Conservation (phyloP, 2,329 filamentous ascomycete genomes). For the Hymenotorrendiella dingleyae region DNA sequence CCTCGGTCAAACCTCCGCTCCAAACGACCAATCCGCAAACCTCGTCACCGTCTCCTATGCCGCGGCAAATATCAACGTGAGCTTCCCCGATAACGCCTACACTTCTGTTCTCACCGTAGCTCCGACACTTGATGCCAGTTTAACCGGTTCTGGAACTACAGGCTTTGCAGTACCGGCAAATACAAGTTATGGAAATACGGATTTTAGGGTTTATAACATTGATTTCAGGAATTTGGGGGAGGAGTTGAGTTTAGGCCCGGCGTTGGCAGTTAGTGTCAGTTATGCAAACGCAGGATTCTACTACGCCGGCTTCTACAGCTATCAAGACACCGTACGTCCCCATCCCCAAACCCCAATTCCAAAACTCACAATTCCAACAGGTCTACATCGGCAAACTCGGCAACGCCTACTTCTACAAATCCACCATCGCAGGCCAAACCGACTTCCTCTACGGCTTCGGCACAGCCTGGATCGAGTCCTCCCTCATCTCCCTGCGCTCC, state of each 20-base stretch:
- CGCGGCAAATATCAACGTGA: constrained; percentile 40
- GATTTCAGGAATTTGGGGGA: constrained; percentile 57
- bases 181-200: constrained; percentile 56
- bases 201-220: constrained; percentile 63
- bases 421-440: constrained; percentile 56
- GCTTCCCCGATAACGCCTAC: constrained; percentile 52
- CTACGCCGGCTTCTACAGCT: constrained; percentile 59
- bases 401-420: constrained; percentile 58
- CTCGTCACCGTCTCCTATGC: constrained; percentile 54
- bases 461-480: constrained; percentile 45
- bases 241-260: constrained; percentile 45
- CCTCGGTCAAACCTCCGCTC: constrained; percentile 42
- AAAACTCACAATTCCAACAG: constrained; percentile 24
- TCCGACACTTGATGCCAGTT: constrained; percentile 55
- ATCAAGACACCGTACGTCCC: constrained; percentile 55
- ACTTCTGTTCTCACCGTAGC: constrained; percentile 57
- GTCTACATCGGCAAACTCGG: constrained; percentile 61
- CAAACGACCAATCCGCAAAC: constrained; percentile 29
- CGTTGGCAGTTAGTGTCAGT: constrained; percentile 53
- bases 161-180: constrained; percentile 53
- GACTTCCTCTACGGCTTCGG: constrained; percentile 63
- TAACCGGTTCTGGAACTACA: constrained; percentile 56
- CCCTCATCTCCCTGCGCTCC: constrained; percentile 47
- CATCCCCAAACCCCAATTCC: background rate
- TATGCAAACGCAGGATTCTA: constrained; percentile 64